Evolutionary conservation across 768 basidiomycete genomes (phyloP).

Genomic region (Infundibulicybe gibba): DNA sequence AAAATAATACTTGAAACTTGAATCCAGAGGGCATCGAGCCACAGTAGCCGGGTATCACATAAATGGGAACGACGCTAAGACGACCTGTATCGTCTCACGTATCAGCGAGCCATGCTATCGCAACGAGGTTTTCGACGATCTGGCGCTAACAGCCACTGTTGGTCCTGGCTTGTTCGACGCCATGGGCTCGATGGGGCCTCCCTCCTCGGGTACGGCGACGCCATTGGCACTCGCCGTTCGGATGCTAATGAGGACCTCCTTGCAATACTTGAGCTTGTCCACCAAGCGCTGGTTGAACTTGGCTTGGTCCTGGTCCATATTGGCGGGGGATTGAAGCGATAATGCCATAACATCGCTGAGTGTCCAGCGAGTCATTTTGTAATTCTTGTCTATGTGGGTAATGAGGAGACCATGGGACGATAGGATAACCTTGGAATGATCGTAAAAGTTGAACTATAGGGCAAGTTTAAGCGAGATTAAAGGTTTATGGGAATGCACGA

Average conservation of each 20-base stretch:
- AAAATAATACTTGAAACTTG: too few species aligned
- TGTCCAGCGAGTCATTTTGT: conserved; percentile 70
- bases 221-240: conserved; percentile 50
- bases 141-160: conserved; percentile 5
- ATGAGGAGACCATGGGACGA: conserved; percentile 75
- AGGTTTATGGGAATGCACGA: conserved; percentile 1
- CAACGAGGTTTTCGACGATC: conserved; percentile 12
- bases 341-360: conserved; percentile 68
- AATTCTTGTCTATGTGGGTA: conserved; percentile 90
- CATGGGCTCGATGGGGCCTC: conserved; percentile 2
- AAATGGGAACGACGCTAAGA: too few species aligned
- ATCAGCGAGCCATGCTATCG: conserved; percentile 5
- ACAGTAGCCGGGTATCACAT: too few species aligned
- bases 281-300: conserved; percentile 64
- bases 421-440: conserved; percentile 93
- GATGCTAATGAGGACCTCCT: conserved; percentile 77
- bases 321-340: conserved; percentile 30
- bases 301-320: conserved; percentile 47
- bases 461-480: conserved; percentile 5
- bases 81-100: too few species aligned
- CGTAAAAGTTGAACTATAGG: conserved; percentile 94
- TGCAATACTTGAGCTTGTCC: conserved; percentile 83
- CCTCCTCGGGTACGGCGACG: conserved; percentile 20
- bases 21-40: too few species aligned
- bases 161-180: not conserved